These are phyloP conservation scores for Pseudozyma sp. DNA, from an alignment of 1,284 basidiomycete species.

Conservation along the genomic window DNA sequence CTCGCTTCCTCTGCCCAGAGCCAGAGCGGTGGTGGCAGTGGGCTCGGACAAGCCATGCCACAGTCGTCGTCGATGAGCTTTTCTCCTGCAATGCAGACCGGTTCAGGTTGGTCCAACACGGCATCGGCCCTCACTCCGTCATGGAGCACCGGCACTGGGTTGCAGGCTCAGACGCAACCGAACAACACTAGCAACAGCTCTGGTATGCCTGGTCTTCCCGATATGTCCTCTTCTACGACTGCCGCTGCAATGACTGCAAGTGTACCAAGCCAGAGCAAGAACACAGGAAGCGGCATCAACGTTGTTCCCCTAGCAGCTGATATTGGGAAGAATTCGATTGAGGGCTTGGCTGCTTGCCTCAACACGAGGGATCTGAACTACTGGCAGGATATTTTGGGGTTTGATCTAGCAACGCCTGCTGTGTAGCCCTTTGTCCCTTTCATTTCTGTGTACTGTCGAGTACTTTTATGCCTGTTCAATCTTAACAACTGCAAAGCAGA, in stretches of 20 bases:
- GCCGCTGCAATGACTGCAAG: not conserved
- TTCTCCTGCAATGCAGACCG: not conserved
- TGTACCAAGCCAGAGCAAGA: not conserved
- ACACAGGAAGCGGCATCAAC: slow-evolving; percentile 1
- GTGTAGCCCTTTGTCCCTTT: slow-evolving; percentile 4
- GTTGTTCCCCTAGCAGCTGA: slow-evolving; percentile 39
- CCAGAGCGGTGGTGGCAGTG: not conserved
- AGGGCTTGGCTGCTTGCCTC: slow-evolving; percentile 32
- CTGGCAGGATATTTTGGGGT: slow-evolving; percentile 47
- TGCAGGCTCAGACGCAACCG: not conserved
- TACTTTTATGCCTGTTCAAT: not conserved
- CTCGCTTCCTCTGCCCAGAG: slow-evolving; percentile 17
- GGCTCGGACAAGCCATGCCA: not conserved
- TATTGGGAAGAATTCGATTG: slow-evolving; percentile 44
- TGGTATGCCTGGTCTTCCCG: slow-evolving; percentile 5
- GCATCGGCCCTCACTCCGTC: slow-evolving; percentile 11
- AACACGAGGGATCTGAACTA: slow-evolving; percentile 36
- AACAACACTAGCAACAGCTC: slow-evolving; percentile 1
- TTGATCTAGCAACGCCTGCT: slow-evolving; percentile 25
- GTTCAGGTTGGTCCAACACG: not conserved
- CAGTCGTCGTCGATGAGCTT: no score
- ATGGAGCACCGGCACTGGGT: slow-evolving; percentile 12
- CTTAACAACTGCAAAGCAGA: no score
- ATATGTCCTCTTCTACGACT: not conserved
- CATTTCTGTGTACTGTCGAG: not conserved